Evolutionary conservation across 177 flowering plant genomes (phyloP).

Genomic region (Telopea speciosissima): DNA sequence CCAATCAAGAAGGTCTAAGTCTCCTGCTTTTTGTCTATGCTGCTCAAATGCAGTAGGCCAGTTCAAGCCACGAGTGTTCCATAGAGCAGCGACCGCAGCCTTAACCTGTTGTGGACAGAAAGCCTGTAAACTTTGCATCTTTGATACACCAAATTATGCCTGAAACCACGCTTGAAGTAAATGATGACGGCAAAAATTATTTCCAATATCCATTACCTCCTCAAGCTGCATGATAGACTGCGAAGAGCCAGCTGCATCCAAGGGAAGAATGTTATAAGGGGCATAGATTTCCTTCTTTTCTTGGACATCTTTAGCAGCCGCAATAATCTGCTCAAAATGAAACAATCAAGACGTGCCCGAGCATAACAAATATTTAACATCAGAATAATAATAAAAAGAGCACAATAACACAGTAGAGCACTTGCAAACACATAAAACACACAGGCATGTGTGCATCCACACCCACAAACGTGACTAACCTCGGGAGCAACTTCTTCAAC

Average conservation of each 20-base stretch:
- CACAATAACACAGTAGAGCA: not conserved
- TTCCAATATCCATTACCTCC: constrained; percentile 46
- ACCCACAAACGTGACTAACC: constrained; percentile 34
- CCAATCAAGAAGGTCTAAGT: constrained; percentile 94
- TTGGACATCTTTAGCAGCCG: constrained; percentile 92
- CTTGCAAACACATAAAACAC: not conserved
- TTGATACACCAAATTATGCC: not conserved
- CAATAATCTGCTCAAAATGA: constrained; percentile 64
- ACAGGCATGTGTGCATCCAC: not conserved
- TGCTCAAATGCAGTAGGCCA: constrained; percentile 86
- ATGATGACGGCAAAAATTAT: not conserved
- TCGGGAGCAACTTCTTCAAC: constrained; percentile 98
- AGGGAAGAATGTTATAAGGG: constrained; percentile 91
- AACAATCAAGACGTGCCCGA: constrained; percentile 1
- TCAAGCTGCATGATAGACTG: constrained; percentile 90
- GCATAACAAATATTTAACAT: not conserved
- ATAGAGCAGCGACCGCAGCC: constrained; percentile 81
- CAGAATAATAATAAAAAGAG: not conserved
- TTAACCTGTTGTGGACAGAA: constrained; percentile 51
- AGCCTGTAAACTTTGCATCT: constrained; percentile 7
- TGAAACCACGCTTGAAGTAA: not conserved
- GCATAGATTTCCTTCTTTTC: constrained; percentile 85
- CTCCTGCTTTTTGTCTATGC: constrained; percentile 64
- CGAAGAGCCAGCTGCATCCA: constrained; percentile 89
- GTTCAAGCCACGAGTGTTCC: constrained; percentile 72